Percentiles rank a stretch among this genome's conserved stretches.
These are phyloP conservation scores for Cercospora beticola DNA, from an alignment of 2,329 filamentous ascomycete species.

Conservation along the genomic window DNA sequence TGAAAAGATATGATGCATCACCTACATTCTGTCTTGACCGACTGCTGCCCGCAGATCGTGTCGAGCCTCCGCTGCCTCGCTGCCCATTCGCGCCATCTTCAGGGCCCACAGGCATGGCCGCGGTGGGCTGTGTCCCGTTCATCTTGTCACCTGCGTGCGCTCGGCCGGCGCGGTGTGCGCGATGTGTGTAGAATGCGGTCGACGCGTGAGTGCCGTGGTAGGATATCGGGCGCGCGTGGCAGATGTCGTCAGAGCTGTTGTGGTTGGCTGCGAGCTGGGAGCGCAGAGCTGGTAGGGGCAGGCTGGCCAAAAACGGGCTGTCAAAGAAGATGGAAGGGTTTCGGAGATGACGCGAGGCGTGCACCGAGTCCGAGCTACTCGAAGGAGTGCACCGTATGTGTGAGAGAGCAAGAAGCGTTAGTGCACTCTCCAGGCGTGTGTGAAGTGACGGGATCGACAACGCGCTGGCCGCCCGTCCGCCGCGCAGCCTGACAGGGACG, in stretches of 20 bases:
- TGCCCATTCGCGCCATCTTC: constrained; percentile 22
- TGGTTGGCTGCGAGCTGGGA: background rate
- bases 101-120: constrained; percentile 22
- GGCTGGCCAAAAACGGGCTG: background rate
- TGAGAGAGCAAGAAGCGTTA: background rate
- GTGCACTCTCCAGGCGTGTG: background rate
- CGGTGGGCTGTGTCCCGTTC: constrained; percentile 22
- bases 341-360: background rate
- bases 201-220: background rate
- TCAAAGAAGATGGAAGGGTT: background rate
- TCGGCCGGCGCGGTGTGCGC: background rate
- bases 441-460: background rate
- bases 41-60: constrained; percentile 24
- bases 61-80: constrained; percentile 34
- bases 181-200: background rate
- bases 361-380: background rate
- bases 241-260: background rate
- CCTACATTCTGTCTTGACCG: constrained; percentile 33
- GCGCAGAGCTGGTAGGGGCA: background rate
- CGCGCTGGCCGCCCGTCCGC: background rate
- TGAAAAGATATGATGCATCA: background rate
- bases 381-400: background rate
- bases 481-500: background rate
- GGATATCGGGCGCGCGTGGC: background rate
- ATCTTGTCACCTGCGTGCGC: constrained; percentile 16